Evolutionary conservation across 225 moss, liverwort and hornwort genomes (phyloP).

Genomic region (Pseudisothecium myosuroides): DNA sequence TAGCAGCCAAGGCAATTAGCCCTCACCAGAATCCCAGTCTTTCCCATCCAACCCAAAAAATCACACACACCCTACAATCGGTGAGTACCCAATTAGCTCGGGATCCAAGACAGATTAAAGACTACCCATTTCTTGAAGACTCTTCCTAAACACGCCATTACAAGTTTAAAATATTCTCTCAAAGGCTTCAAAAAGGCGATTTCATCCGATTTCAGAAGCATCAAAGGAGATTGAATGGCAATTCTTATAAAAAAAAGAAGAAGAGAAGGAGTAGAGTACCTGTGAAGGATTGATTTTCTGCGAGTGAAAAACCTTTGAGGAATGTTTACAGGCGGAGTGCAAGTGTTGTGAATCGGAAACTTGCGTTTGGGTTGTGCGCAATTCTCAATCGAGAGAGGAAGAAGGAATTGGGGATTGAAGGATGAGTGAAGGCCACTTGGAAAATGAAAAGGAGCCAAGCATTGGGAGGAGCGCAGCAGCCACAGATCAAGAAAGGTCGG

Average conservation of each 20-base stretch:
- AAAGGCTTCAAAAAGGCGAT: not conserved
- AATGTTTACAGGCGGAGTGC: not conserved
- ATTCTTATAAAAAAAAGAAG: no score
- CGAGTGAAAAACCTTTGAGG: not conserved
- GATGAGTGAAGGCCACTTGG: not conserved
- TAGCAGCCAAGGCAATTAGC: not conserved
- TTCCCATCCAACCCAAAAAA: conserved; percentile 2
- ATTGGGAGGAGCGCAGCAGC: not conserved
- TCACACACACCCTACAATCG: not conserved
- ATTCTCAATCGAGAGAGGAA: not conserved
- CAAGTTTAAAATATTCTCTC: not conserved
- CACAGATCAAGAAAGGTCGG: not conserved
- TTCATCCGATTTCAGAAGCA: not conserved
- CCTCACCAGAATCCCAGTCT: not conserved
- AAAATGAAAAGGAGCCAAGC: not conserved
- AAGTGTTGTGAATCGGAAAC: not conserved
- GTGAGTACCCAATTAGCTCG: not conserved
- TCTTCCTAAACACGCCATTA: not conserved
- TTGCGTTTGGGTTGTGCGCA: not conserved
- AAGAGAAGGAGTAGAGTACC: not conserved
- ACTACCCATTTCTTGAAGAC: not conserved
- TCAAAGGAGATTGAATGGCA: not conserved
- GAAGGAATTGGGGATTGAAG: not conserved
- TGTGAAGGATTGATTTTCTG: not conserved
- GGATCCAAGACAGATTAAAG: not conserved